Percentiles rank a stretch among this genome's conserved stretches.
Evolutionary conservation across 306 rosid genomes (phyloP).

Genomic region (Cyclanthera cordifolia): DNA sequence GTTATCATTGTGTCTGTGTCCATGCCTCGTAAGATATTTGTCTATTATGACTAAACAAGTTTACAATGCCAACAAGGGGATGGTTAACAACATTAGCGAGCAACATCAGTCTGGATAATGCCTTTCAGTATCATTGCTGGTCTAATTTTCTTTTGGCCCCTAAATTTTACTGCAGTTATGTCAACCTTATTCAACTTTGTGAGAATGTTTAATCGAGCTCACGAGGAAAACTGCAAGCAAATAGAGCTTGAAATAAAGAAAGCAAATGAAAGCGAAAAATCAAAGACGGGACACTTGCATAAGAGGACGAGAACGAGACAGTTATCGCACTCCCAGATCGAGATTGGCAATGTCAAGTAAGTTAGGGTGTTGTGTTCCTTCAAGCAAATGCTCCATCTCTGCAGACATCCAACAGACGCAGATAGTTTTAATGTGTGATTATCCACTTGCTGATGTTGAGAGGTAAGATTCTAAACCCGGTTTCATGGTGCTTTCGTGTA

Average conservation of each 20-base stretch:
- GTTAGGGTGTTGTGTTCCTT: not conserved
- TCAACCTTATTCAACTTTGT: conserved; percentile 69
- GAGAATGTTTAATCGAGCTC: conserved; percentile 63
- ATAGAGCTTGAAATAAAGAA: conserved; percentile 63
- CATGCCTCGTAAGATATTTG: no score
- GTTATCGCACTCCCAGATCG: conserved; percentile 27
- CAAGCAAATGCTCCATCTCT: not conserved
- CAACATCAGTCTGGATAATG: not conserved
- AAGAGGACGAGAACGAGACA: not conserved
- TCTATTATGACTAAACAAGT: no score
- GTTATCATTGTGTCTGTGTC: no score
- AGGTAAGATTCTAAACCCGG: not conserved
- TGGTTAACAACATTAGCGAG: not conserved
- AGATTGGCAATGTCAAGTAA: conserved; percentile 40
- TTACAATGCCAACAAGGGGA: not conserved
- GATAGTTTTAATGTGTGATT: not conserved
- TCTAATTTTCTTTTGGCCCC: not conserved
- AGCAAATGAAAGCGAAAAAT: conserved; percentile 42
- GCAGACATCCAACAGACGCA: no score
- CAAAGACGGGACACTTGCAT: conserved; percentile 21
- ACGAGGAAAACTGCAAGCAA: conserved; percentile 43
- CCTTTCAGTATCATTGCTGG: conserved; percentile 3
- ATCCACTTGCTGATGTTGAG: not conserved
- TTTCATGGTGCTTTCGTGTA: no score
- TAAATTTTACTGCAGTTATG: conserved; percentile 39